Conservation (phyloP, 2,329 filamentous ascomycete species). For the Phoma sp. region DNA sequence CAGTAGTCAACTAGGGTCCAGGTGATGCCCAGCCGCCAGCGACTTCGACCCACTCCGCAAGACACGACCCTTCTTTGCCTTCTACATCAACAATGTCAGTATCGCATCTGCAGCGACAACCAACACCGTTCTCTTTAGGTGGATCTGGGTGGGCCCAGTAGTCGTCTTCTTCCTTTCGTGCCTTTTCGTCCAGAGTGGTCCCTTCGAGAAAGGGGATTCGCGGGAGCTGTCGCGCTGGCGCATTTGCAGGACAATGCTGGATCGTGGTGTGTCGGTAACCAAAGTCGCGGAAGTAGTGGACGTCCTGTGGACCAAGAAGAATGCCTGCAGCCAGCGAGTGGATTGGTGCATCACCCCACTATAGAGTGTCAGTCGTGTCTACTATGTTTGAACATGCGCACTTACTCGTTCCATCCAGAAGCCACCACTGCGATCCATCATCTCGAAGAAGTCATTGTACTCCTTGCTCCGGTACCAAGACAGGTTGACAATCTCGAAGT, state of each 20-base stretch:
- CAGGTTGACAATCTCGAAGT: slow-evolving; percentile 95
- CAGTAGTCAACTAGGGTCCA: slow-evolving; percentile 19
- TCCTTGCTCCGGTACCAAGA: slow-evolving; percentile 97
- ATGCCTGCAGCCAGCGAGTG: slow-evolving; percentile 95
- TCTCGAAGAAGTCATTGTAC: slow-evolving; percentile 97
- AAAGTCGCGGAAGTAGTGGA: slow-evolving; percentile 99
- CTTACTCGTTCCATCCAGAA: slow-evolving; percentile 99
- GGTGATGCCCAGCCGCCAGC: slow-evolving; percentile 87
- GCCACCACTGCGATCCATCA: slow-evolving; percentile 97
- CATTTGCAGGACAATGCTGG: slow-evolving; percentile 96
- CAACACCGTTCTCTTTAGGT: slow-evolving; percentile 93
- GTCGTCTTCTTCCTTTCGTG: slow-evolving; percentile 88
- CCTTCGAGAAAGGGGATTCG: slow-evolving; percentile 81
- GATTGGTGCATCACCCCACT: slow-evolving; percentile 99
- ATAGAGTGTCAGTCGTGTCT: slow-evolving; percentile 46
- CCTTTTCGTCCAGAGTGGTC: slow-evolving; percentile 81
- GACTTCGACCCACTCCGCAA: slow-evolving; percentile 96
- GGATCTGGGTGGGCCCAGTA: slow-evolving; percentile 92
- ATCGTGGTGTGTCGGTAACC: slow-evolving; percentile 99
- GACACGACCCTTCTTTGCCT: slow-evolving; percentile 94
- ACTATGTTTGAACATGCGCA: slow-evolving; percentile 14
- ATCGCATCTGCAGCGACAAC: slow-evolving; percentile 94
- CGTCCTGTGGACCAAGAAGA: slow-evolving; percentile 79
- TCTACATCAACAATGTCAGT: slow-evolving; percentile 98
- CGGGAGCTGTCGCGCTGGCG: slow-evolving; percentile 83